Percentiles rank a stretch among this genome's conserved stretches.
Conservation (phyloP, 345 rosid genomes). For the Eucalyptus cladocalyx region DNA sequence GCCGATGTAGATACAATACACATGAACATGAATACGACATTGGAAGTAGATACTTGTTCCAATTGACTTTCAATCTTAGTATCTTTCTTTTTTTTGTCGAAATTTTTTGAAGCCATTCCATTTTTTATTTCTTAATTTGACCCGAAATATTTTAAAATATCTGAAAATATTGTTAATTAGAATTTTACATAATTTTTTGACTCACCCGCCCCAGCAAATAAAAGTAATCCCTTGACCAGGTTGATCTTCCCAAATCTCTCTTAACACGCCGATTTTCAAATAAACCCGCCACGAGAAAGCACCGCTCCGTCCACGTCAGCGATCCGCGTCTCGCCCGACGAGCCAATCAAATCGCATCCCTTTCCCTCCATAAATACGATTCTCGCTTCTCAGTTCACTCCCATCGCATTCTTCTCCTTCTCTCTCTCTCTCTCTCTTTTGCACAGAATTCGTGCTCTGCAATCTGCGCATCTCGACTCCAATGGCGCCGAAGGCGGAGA, state of each 20-base stretch:
- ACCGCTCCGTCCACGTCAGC: slow-evolving; percentile 3
- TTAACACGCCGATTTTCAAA: background rate
- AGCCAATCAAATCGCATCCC: slow-evolving; percentile 1
- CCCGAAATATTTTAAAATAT: background rate
- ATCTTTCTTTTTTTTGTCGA: background rate
- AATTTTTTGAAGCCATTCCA: background rate
- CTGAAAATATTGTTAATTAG: background rate
- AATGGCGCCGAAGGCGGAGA: slow-evolving; percentile 10
- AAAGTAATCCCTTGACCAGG: background rate
- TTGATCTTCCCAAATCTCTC: background rate
- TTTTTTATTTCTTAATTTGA: background rate
- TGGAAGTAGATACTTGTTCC: background rate
- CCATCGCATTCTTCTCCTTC: background rate
- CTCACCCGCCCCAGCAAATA: background rate
- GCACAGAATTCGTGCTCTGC: background rate
- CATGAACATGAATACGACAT: background rate
- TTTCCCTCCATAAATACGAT: background rate
- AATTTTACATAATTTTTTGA: background rate
- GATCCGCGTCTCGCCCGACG: background rate
- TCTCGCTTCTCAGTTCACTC: background rate
- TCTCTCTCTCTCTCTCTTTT: background rate
- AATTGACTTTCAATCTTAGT: background rate
- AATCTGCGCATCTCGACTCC: background rate
- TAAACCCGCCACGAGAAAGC: background rate
- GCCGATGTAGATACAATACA: background rate